Evolutionary conservation across 148 eudicot species (phyloP).

Genomic region (Nepenthes gracilis): DNA sequence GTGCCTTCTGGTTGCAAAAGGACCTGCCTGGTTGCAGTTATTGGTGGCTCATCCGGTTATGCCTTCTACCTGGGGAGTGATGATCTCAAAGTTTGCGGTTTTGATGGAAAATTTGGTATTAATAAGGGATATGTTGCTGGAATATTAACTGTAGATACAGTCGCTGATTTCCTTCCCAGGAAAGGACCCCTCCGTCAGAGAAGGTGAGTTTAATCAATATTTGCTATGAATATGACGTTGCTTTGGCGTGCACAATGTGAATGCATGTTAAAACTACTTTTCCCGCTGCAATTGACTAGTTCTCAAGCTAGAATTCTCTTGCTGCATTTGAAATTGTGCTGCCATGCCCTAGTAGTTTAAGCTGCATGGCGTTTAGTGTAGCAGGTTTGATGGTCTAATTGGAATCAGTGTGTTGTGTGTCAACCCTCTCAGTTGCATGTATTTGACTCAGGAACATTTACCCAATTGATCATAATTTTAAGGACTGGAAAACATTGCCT

Average conservation of each 20-base stretch:
- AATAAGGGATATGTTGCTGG: constrained; percentile 74
- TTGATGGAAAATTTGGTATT: constrained; percentile 62
- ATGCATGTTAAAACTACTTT: no score
- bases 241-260: background rate
- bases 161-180: constrained; percentile 91
- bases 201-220: constrained; percentile 35
- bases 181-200: constrained; percentile 83
- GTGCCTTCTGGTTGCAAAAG: constrained; percentile 78
- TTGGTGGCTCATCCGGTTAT: constrained; percentile 37
- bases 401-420: no score
- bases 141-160: constrained; percentile 88
- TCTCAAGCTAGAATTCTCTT: no score
- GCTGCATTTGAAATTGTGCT: no score
- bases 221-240: background rate
- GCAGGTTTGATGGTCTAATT: no score
- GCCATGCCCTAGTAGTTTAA: no score
- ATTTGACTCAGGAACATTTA: no score
- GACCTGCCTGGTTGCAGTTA: constrained; percentile 84
- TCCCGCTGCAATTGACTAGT: no score
- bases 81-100: constrained; percentile 59
- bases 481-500: no score
- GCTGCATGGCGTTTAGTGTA: no score
- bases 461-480: no score
- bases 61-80: constrained; percentile 48
- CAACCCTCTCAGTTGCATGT: no score